These are phyloP conservation scores for Chrysoporthe cubensis DNA, from an alignment of 2,329 filamentous ascomycete genomes.

Conservation along the genomic window DNA sequence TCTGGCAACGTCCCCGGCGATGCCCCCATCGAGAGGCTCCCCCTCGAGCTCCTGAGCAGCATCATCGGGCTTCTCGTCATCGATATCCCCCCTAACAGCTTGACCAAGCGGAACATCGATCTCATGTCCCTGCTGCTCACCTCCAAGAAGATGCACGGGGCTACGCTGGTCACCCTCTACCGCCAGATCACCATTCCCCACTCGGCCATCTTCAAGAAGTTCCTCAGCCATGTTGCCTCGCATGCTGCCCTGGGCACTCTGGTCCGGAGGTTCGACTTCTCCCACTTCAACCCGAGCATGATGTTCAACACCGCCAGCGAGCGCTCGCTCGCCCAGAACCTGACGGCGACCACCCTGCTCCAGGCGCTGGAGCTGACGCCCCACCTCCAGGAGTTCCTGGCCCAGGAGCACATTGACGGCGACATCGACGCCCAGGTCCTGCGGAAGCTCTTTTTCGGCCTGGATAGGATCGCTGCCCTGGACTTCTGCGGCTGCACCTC, in stretches of 20 bases:
- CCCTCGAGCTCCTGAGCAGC: slow-evolving; percentile 70
- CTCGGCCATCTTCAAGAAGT: slow-evolving; percentile 82
- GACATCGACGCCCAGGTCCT: slow-evolving; percentile 73
- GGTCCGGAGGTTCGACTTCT: slow-evolving; percentile 80
- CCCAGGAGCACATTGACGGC: slow-evolving; percentile 80
- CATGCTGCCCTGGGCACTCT: slow-evolving; percentile 74
- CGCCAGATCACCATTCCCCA: slow-evolving; percentile 81
- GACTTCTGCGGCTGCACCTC: slow-evolving; percentile 81
- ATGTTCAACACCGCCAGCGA: slow-evolving; percentile 76
- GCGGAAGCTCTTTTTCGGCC: slow-evolving; percentile 69
- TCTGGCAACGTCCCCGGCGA: slow-evolving; percentile 44
- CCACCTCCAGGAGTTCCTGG: slow-evolving; percentile 75
- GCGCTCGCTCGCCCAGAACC: slow-evolving; percentile 73
- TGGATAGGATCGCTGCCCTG: slow-evolving; percentile 67
- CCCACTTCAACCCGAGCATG: slow-evolving; percentile 81
- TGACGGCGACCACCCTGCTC: slow-evolving; percentile 74
- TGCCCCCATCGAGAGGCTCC: slow-evolving; percentile 68
- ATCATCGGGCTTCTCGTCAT: slow-evolving; percentile 76
- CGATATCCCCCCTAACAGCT: slow-evolving; percentile 74
- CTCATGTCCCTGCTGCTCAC: slow-evolving; percentile 75
- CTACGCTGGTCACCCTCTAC: slow-evolving; percentile 76
- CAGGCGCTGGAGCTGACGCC: slow-evolving; percentile 74
- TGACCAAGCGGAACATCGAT: slow-evolving; percentile 77
- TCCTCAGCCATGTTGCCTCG: slow-evolving; percentile 68
- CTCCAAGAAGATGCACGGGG: slow-evolving; percentile 74